A percentile compares a stretch with the other conserved stretches of the same genome.
phyloP scores from a whole-genome alignment of 352 stramenopile genomes.

The Phytophthora capsici region DNA sequence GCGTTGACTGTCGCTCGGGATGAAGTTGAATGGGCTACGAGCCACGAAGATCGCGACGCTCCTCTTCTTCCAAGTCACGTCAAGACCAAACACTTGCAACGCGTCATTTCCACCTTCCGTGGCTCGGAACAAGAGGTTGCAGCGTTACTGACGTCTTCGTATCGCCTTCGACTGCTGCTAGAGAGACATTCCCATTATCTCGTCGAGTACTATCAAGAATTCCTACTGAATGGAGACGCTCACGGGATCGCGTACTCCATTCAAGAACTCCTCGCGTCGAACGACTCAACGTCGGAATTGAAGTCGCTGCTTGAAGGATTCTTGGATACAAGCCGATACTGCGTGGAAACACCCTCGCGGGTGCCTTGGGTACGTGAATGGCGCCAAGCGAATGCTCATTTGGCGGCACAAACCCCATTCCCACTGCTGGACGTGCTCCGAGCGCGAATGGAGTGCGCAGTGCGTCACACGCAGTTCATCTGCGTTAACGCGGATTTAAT shows the following conservation, averaged over 20 bases:
- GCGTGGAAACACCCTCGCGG: constrained; percentile 23
- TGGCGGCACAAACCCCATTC: constrained; percentile 24
- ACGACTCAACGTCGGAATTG: constrained; percentile 17
- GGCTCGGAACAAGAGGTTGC: constrained; percentile 22
- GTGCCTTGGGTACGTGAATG: constrained; percentile 64
- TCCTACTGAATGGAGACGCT: constrained; percentile 50
- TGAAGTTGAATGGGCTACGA: constrained; percentile 64
- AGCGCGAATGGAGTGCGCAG: constrained; percentile 50
- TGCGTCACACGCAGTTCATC: constrained; percentile 53
- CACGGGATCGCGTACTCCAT: constrained; percentile 57
- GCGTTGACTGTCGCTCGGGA: constrained; percentile 38
- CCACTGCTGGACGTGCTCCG: constrained; percentile 29
- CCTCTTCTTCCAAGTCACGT: constrained; percentile 49
- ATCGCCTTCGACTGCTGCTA: constrained; percentile 36
- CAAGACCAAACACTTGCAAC: constrained; percentile 62
- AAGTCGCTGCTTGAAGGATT: constrained; percentile 53
- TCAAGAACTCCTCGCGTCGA: constrained; percentile 23
- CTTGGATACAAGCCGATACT: constrained; percentile 37
- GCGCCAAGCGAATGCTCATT: constrained; percentile 57
- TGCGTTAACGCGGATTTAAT: constrained; percentile 34
- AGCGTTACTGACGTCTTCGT: constrained; percentile 28
- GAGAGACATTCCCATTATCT: constrained; percentile 30
- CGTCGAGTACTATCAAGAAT: constrained; percentile 47
- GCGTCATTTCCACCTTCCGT: constrained; percentile 32
- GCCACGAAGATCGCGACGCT: constrained; percentile 29